Conservation (phyloP, 768 basidiomycete genomes). For the Termitomyces sp. region DNA sequence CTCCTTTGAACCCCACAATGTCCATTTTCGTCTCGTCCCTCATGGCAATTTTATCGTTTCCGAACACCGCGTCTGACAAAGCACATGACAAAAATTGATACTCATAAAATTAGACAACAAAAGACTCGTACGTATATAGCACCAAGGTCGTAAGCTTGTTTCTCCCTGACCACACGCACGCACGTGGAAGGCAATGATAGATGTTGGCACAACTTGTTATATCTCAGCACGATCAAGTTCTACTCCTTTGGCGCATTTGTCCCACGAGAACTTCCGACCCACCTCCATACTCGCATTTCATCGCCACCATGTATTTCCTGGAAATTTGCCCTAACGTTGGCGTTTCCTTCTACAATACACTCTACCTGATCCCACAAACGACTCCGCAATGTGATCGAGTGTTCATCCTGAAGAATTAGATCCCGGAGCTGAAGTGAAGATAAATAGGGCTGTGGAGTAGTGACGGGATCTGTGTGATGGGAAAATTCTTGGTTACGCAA, state of each 20-base stretch:
- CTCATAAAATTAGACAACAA: neutral
- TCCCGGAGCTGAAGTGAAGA: constrained; percentile 87
- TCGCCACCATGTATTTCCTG: constrained; percentile 84
- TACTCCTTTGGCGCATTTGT: constrained; percentile 2
- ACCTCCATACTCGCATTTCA: constrained; percentile 86
- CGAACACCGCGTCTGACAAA: neutral
- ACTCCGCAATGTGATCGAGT: constrained; percentile 59
- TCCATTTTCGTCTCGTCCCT: constrained; percentile 24
- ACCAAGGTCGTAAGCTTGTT: no score
- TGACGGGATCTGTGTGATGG: constrained; percentile 78
- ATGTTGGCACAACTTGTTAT: neutral
- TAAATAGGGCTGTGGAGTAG: constrained; percentile 67
- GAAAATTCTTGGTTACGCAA: constrained; percentile 79
- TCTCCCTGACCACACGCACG: no score
- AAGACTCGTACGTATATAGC: no score
- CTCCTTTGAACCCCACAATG: constrained; percentile 29
- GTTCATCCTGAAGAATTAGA: constrained; percentile 75
- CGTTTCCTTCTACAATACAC: constrained; percentile 81
- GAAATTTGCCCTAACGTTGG: constrained; percentile 81
- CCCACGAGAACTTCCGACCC: constrained; percentile 59
- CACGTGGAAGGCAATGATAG: no score
- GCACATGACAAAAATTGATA: neutral
- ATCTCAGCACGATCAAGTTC: constrained; percentile 3
- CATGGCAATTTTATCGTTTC: constrained; percentile 3
- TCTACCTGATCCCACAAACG: constrained; percentile 82